A percentile compares a stretch with the other conserved stretches of the same genome.
Evolutionary conservation across 1,284 basidiomycete genomes (phyloP).

Genomic region (Phlebopus sp.): DNA sequence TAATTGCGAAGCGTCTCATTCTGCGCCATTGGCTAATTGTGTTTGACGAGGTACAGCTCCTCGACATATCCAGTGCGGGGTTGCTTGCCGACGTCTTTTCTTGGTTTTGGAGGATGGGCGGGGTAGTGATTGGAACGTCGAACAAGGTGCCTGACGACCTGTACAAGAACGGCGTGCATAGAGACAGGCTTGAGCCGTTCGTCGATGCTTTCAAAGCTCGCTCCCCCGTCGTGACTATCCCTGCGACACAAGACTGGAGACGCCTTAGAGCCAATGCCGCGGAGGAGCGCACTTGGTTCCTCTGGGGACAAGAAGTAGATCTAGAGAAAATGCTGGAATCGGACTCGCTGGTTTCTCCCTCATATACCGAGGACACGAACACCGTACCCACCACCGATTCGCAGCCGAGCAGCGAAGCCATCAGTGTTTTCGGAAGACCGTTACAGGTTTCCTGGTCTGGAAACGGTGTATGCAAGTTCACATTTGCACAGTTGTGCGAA

Average conservation of each 20-base stretch:
- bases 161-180: conserved; percentile 68
- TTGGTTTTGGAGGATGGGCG: conserved; percentile 76
- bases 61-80: conserved; percentile 67
- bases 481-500: conserved; percentile 63
- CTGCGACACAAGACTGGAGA: conserved; percentile 36
- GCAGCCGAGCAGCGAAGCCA: conserved; percentile 8
- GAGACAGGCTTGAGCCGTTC: conserved; percentile 62
- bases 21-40: conserved; percentile 55
- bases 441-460: conserved; percentile 48
- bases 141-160: conserved; percentile 69
- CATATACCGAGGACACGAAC: background rate
- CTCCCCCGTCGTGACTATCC: conserved; percentile 59
- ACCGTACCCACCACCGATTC: conserved; percentile 6
- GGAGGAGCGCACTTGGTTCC: conserved; percentile 36
- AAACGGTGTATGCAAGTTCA: conserved; percentile 47
- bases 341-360: background rate
- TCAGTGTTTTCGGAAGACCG: conserved; percentile 44
- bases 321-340: conserved; percentile 20
- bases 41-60: conserved; percentile 71
- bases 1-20: conserved; percentile 49
- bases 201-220: conserved; percentile 60
- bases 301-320: conserved; percentile 19
- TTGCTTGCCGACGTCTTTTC: conserved; percentile 69
- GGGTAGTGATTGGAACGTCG: conserved; percentile 54
- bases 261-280: conserved; percentile 11